A percentile compares a stretch with the other conserved stretches of the same genome.
Conservation (phyloP, 1,284 basidiomycete species). For the Exobasidium rhododendri region DNA sequence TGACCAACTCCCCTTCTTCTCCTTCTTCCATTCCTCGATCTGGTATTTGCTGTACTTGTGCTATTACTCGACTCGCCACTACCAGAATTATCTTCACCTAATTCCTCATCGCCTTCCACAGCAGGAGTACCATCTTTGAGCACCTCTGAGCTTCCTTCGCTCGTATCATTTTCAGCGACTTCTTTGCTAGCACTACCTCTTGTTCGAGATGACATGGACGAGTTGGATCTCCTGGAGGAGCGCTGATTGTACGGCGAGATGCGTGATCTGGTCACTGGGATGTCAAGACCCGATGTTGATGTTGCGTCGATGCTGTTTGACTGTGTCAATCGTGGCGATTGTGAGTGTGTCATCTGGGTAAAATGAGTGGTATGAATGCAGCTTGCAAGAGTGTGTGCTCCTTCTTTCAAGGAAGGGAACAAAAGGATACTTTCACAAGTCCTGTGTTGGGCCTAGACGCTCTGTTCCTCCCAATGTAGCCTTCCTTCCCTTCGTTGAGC, state of each 20-base stretch:
- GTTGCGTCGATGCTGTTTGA: not conserved
- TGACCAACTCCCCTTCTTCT: not conserved
- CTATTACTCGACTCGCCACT: constrained; percentile 1
- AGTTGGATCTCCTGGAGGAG: not conserved
- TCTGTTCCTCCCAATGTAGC: too few relatives aligned
- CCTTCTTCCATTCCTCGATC: not conserved
- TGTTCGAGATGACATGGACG: not conserved
- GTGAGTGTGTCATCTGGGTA: not conserved
- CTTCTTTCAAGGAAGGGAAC: too few relatives aligned
- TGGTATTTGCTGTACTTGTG: not conserved
- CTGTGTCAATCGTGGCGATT: not conserved
- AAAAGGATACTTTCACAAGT: too few relatives aligned
- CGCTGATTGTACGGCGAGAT: not conserved
- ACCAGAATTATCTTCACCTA: not conserved
- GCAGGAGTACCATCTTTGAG: not conserved
- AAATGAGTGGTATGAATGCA: too few relatives aligned
- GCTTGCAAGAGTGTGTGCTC: too few relatives aligned
- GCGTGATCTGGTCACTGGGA: not conserved
- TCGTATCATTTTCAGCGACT: not conserved
- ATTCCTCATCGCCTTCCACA: not conserved
- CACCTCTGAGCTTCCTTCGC: not conserved
- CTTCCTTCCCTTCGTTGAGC: too few relatives aligned
- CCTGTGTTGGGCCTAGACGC: too few relatives aligned
- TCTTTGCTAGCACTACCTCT: not conserved
- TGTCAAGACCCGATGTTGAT: not conserved